Conservation (phyloP, 257 asterid genomes). For the Scutellaria minor region DNA sequence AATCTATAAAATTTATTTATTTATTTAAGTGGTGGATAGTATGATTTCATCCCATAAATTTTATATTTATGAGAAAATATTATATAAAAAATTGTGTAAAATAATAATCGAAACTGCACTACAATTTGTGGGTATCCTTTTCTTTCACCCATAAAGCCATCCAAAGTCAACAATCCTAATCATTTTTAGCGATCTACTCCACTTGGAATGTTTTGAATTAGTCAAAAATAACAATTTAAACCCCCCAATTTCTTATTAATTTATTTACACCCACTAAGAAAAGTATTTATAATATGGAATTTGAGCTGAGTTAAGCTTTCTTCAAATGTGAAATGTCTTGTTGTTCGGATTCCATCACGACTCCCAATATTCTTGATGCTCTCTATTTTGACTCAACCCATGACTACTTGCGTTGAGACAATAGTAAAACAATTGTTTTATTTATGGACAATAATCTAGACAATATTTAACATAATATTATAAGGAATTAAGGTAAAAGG, state of each 20-base stretch:
- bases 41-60: too few relatives aligned
- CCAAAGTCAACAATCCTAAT: conserved; percentile 62
- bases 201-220: conserved; percentile 59
- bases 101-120: conserved; percentile 17
- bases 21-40: too few relatives aligned
- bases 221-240: conserved; percentile 42
- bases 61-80: too few relatives aligned
- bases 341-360: conserved; percentile 43
- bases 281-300: not conserved
- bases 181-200: conserved; percentile 65
- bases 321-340: conserved; percentile 49
- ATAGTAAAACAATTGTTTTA: not conserved
- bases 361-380: conserved; percentile 37
- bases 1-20: too few relatives aligned
- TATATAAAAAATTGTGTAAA: too few relatives aligned
- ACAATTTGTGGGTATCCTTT: conserved; percentile 20
- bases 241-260: conserved; percentile 28
- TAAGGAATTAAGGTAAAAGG: not conserved
- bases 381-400: conserved; percentile 30
- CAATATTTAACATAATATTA: not conserved
- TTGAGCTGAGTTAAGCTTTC: conserved; percentile 12
- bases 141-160: conserved; percentile 31
- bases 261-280: not conserved
- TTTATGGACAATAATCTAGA: conserved; percentile 10
- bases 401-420: conserved; percentile 32